These are phyloP conservation scores for Catharanthus roseus DNA, from an alignment of 257 asterid species.

Conservation along the genomic window DNA sequence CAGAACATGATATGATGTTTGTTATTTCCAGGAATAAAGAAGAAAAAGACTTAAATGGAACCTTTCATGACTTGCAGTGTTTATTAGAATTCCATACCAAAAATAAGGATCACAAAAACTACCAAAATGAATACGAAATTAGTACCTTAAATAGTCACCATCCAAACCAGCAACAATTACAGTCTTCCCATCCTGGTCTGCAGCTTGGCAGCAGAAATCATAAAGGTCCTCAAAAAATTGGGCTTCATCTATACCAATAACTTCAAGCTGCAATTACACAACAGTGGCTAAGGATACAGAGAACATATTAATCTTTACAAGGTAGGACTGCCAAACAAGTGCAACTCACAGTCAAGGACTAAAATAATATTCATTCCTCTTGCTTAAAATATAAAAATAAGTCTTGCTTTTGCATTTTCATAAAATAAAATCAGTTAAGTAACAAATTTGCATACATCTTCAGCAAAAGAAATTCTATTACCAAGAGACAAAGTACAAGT, in stretches of 20 bases:
- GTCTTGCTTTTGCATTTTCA: no score
- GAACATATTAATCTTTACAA: background rate
- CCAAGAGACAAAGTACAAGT: background rate
- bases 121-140: background rate
- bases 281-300: slow-evolving; percentile 9
- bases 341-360: slow-evolving; percentile 4
- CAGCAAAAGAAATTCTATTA: background rate
- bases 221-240: slow-evolving; percentile 87
- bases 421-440: background rate
- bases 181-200: slow-evolving; percentile 85
- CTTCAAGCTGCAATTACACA: slow-evolving; percentile 44
- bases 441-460: background rate
- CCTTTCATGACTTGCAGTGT: no score
- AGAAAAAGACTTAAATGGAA: background rate
- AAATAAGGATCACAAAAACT: background rate
- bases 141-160: slow-evolving; percentile 89
- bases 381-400: background rate
- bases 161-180: slow-evolving; percentile 87
- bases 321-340: background rate
- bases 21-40: background rate
- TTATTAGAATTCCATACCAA: background rate
- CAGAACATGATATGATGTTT: background rate
- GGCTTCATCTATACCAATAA: slow-evolving; percentile 95
- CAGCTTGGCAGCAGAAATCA: slow-evolving; percentile 83
- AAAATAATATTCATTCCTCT: background rate